These are phyloP conservation scores for Aspergillus nanangensis DNA, from an alignment of 495 filamentous ascomycete species.

Conservation along the genomic window DNA sequence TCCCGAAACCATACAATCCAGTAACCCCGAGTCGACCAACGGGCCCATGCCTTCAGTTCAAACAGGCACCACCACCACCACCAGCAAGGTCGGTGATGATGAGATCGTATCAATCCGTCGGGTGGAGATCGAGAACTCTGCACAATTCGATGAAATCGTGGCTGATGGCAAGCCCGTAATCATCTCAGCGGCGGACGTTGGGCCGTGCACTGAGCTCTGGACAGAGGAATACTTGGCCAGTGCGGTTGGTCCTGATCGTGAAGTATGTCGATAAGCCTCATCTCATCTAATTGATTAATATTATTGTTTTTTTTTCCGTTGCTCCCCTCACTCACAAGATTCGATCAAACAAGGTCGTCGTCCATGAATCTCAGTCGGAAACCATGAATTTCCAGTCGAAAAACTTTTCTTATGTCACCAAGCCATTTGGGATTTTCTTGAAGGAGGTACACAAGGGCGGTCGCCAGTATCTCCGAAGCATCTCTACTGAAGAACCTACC, in stretches of 20 bases:
- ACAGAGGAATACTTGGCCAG: conserved; percentile 61
- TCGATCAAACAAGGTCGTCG: too few species aligned
- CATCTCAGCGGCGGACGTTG: conserved; percentile 60
- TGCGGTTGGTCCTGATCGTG: conserved; percentile 58
- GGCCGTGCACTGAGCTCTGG: conserved; percentile 64
- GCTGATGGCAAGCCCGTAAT: conserved; percentile 58
- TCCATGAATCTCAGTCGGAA: conserved; percentile 60
- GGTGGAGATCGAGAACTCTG: conserved; percentile 40
- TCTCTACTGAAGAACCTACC: conserved; percentile 63
- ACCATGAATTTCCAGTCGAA: conserved; percentile 77
- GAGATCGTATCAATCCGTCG: conserved; percentile 37
- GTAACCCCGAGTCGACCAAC: neutral
- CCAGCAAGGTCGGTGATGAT: too few species aligned
- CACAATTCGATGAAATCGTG: conserved; percentile 57
- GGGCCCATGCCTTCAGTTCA: too few species aligned
- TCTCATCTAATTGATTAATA: neutral
- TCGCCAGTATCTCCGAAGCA: conserved; percentile 69
- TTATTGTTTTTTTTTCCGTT: conserved; percentile 10
- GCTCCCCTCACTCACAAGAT: too few species aligned
- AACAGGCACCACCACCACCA: too few species aligned
- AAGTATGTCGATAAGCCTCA: conserved; percentile 38
- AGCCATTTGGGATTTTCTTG: conserved; percentile 64
- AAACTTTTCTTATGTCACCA: conserved; percentile 75
- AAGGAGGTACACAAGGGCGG: conserved; percentile 55
- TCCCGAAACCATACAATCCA: conserved; percentile 10